Evolutionary conservation across 208 protist species (phyloP), one percentile per base, ranked within the genome.

Genomic region (Kentomonas sorsogonicus): DNA sequence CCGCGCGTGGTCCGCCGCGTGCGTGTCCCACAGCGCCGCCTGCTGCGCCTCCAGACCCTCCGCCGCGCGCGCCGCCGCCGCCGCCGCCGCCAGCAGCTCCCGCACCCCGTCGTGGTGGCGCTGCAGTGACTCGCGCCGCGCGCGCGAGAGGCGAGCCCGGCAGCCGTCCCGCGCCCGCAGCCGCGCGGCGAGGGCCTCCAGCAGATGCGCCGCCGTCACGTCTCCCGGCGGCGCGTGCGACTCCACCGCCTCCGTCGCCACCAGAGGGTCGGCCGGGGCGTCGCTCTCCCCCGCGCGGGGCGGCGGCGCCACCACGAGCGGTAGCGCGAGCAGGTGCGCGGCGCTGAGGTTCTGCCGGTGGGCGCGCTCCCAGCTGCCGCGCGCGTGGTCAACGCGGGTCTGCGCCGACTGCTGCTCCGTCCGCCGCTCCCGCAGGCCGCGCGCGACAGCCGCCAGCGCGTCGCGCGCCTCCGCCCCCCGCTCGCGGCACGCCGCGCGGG

Each of bases 291-390:
- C 18, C 6, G 9, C 34, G 4, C 46, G 26, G 6, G 26, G 26
- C 23, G n/a, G 34, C 52, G 13, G 22, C 51, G 50, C 26, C 26
- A 15, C 34, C 5, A 61, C 59, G 3, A 72, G 22, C 7, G 60
- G 65, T 11, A 77, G 36, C 18, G 57, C 29, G 0, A 87, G 62
- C 15, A 47, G 47, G 43, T 69, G 61, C 11, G 67, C 63, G 26
- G 76, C 72, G 20, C 55, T 44, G 16, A 90, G 71, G 38, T 74
- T 59, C 50, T 86, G 72, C 15, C 75, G 71, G 55, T 82, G 76
- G 46, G 80, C 78, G 13, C 64, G 60, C 62, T 79, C 78, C 83
- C 83, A 90, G 31, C 67, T 46, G 6, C 46, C 65, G 10, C 68
- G 63, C 34, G 71, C 20, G 31, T 74, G 73, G 30, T 90, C 75